phyloP scores from a whole-genome alignment of 106 monocot genomes.

The Dactylorhiza incarnata region DNA sequence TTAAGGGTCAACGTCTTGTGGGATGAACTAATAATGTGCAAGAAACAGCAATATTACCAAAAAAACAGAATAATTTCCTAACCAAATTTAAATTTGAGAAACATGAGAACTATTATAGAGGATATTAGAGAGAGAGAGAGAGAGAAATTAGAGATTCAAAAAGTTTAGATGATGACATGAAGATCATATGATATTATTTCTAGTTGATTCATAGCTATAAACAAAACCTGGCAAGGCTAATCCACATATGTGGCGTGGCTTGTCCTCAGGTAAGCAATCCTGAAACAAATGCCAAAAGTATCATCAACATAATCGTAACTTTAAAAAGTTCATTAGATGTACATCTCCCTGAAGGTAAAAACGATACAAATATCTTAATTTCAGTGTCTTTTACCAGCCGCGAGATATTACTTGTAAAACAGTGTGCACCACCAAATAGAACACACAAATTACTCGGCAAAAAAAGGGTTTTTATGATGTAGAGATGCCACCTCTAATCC shows the following conservation, averaged over 20 bases:
- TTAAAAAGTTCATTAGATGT: background rate
- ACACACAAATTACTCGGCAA: no score
- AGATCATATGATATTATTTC: no score
- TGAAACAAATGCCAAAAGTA: conserved; percentile 27
- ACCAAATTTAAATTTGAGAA: background rate
- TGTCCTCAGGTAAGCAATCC: conserved; percentile 71
- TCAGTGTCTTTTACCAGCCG: background rate
- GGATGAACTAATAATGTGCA: background rate
- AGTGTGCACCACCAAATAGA: no score
- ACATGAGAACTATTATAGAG: background rate
- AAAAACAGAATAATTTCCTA: background rate
- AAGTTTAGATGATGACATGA: background rate
- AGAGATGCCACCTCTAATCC: no score
- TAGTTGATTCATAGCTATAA: background rate
- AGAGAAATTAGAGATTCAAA: background rate
- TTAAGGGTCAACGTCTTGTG: background rate
- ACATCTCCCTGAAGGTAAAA: background rate
- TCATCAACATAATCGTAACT: background rate
- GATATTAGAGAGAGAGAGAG: background rate
- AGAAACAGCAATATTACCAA: background rate
- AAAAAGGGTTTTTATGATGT: no score
- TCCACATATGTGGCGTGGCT: conserved; percentile 64
- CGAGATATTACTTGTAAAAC: no score
- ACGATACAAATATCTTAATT: background rate
- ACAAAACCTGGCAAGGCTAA: conserved; percentile 68